Evolutionary conservation across 1,139 yeast genomes (phyloP).

Genomic region (Scheffersomyces parashehatae): DNA sequence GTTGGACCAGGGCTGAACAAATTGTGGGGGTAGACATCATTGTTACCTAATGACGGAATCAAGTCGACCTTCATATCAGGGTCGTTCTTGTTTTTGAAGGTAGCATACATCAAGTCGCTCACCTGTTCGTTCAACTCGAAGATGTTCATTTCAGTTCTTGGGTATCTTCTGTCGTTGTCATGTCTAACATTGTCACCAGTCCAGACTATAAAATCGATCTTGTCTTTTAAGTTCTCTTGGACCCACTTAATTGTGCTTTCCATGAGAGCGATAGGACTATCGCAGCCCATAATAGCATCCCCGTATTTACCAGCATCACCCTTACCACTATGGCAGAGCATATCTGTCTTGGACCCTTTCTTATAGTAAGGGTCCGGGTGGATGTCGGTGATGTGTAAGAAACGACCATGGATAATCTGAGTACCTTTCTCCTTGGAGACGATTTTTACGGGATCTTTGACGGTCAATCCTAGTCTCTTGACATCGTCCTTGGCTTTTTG

Average conservation of each 20-base stretch:
- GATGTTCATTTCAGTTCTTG: constrained; percentile 71
- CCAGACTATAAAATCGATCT: constrained; percentile 85
- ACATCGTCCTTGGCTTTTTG: constrained; percentile 7
- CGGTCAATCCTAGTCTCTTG: constrained; percentile 31
- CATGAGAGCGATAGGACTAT: constrained; percentile 62
- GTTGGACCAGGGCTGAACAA: constrained; percentile 84
- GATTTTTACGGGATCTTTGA: constrained; percentile 31
- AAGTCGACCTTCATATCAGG: constrained; percentile 49
- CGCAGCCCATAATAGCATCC: constrained; percentile 74
- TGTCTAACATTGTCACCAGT: constrained; percentile 89
- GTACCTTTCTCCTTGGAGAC: constrained; percentile 24
- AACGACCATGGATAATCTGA: constrained; percentile 60
- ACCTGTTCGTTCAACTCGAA: constrained; percentile 67
- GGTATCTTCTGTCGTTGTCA: constrained; percentile 72
- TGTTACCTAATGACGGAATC: constrained; percentile 78
- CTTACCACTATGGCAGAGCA: constrained; percentile 59
- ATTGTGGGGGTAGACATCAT: constrained; percentile 88
- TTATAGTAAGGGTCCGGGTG: constrained; percentile 80
- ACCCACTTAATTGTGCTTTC: constrained; percentile 70
- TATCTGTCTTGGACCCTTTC: constrained; percentile 49
- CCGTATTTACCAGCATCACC: constrained; percentile 55
- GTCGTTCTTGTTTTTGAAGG: constrained; percentile 47
- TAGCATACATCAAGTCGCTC: constrained; percentile 51
- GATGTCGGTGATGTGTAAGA: constrained; percentile 80
- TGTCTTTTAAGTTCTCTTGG: constrained; percentile 59